Conservation (phyloP, 2,329 filamentous ascomycete species). For the Neospermospora avenae region DNA sequence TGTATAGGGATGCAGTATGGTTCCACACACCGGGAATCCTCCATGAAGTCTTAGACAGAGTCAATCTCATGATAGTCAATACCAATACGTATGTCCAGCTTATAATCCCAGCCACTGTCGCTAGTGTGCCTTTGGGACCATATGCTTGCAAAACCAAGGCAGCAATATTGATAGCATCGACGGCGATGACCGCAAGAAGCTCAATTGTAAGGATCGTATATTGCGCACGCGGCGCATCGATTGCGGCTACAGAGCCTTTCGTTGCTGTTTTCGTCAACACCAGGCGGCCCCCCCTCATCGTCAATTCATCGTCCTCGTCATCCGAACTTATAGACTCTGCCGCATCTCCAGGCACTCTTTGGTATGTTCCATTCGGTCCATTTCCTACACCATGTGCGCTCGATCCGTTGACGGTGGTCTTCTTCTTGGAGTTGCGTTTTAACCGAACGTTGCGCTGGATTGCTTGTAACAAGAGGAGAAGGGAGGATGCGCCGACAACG, state of each 20-base stretch:
- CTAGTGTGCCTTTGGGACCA: conserved; percentile 53
- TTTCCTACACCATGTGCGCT: conserved; percentile 38
- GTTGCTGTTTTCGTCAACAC: conserved; percentile 58
- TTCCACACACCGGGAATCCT: conserved; percentile 78
- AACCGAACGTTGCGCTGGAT: conserved; percentile 50
- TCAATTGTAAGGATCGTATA: conserved; percentile 69
- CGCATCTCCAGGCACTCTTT: conserved; percentile 33
- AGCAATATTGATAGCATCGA: conserved; percentile 66
- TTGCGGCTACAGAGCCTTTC: conserved; percentile 62
- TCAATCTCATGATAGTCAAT: conserved; percentile 70
- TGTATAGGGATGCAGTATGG: conserved; percentile 84
- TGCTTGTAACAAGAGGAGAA: conserved; percentile 60
- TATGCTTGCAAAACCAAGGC: conserved; percentile 60
- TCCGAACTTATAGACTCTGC: conserved; percentile 21
- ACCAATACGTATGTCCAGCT: conserved; percentile 80
- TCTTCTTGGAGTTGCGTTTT: conserved; percentile 55
- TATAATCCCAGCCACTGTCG: conserved; percentile 63
- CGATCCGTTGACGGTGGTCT: conserved; percentile 45
- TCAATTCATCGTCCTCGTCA: conserved; percentile 56
- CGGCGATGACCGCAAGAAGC: conserved; percentile 67
- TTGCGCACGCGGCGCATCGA: conserved; percentile 75
- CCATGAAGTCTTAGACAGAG: conserved; percentile 61
- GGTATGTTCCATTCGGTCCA: conserved; percentile 24
- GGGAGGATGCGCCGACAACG: conserved; percentile 65
- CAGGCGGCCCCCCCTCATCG: conserved; percentile 55